phyloP scores from a whole-genome alignment of 805 yeast genomes.

The Candida caryicola region DNA sequence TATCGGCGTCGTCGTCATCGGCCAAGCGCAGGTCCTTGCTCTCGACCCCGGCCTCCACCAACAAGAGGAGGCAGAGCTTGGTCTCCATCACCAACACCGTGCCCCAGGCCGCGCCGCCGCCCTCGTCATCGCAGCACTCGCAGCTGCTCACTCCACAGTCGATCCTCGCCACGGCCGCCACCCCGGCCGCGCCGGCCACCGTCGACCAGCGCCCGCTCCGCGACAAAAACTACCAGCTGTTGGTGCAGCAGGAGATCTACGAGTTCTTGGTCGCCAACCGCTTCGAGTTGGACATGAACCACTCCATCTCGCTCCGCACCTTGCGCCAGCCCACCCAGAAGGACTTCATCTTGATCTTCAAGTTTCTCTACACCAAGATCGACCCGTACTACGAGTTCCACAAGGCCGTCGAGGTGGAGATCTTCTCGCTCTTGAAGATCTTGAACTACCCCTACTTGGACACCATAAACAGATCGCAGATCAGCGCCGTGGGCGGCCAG shows the following conservation, averaged over 20 bases:
- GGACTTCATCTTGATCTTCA: slow-evolving; percentile 75
- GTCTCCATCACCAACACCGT: slow-evolving; percentile 7
- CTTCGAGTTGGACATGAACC: slow-evolving; percentile 74
- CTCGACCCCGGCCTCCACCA: slow-evolving; percentile 34
- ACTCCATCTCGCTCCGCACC: slow-evolving; percentile 61
- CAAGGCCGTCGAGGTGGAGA: slow-evolving; percentile 71
- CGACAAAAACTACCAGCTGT: slow-evolving; percentile 64
- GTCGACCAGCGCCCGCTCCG: slow-evolving; percentile 75
- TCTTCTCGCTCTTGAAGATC: slow-evolving; percentile 60
- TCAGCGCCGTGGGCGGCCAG: slow-evolving; percentile 87
- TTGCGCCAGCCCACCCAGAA: slow-evolving; percentile 80
- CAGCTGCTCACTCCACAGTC: slow-evolving; percentile 16
- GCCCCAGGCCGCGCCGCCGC: slow-evolving; percentile 11
- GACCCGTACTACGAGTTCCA: slow-evolving; percentile 78
- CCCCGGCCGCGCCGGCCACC: slow-evolving; percentile 3
- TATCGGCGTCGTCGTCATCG: slow-evolving; percentile 3
- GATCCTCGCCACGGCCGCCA: slow-evolving; percentile 2
- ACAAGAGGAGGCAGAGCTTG: slow-evolving; percentile 22
- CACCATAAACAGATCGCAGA: slow-evolving; percentile 76
- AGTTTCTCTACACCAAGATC: slow-evolving; percentile 70
- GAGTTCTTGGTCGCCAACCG: slow-evolving; percentile 60
- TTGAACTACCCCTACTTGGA: slow-evolving; percentile 79
- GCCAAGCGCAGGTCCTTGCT: slow-evolving; percentile 29
- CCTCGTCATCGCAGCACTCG: slow-evolving; percentile 16
- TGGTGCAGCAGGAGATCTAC: slow-evolving; percentile 64